Conservation (phyloP, 2,329 filamentous ascomycete species). For the Samsoniella hepiali region DNA sequence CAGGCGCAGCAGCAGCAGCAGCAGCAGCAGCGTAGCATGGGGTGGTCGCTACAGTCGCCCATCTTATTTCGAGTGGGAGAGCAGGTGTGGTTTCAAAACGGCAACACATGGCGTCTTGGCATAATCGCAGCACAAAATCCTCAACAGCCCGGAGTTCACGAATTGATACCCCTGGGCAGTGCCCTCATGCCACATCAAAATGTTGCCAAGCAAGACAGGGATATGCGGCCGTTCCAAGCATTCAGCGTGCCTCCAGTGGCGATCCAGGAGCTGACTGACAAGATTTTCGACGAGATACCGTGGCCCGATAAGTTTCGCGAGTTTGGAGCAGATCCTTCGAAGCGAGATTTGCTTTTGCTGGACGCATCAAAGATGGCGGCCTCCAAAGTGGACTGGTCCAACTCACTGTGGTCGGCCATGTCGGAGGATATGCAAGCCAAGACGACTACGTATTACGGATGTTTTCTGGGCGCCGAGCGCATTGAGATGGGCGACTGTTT, state of each 20-base stretch:
- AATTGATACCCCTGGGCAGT: conserved; percentile 42
- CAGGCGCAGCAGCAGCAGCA: conserved; percentile 10
- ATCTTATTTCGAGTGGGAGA: conserved; percentile 47
- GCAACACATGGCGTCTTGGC: conserved; percentile 47
- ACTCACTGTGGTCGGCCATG: conserved; percentile 45
- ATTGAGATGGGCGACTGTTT: conserved; percentile 47
- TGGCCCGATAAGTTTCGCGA: conserved; percentile 40
- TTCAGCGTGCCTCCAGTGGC: conserved; percentile 47
- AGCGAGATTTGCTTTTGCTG: conserved; percentile 41
- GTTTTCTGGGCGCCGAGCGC: conserved; percentile 51
- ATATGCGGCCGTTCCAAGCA: conserved; percentile 49
- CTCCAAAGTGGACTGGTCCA: conserved; percentile 46
- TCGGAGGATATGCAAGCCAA: conserved; percentile 31
- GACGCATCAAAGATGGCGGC: conserved; percentile 53
- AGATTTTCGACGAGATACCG: conserved; percentile 39
- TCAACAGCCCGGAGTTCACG: conserved; percentile 31
- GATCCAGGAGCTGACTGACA: conserved; percentile 38
- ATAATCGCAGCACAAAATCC: conserved; percentile 37
- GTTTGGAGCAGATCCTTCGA: conserved; percentile 33
- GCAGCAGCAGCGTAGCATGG: conserved; percentile 15
- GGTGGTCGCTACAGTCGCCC: conserved; percentile 34
- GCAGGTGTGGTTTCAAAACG: conserved; percentile 49
- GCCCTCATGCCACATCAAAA: conserved; percentile 36
- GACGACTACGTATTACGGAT: conserved; percentile 41
- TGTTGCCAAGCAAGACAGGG: conserved; percentile 37